Percentiles rank a stretch among this genome's conserved stretches.
Evolutionary conservation across 345 rosid genomes (phyloP).

Genomic region (Euphorbia pulcherrima): DNA sequence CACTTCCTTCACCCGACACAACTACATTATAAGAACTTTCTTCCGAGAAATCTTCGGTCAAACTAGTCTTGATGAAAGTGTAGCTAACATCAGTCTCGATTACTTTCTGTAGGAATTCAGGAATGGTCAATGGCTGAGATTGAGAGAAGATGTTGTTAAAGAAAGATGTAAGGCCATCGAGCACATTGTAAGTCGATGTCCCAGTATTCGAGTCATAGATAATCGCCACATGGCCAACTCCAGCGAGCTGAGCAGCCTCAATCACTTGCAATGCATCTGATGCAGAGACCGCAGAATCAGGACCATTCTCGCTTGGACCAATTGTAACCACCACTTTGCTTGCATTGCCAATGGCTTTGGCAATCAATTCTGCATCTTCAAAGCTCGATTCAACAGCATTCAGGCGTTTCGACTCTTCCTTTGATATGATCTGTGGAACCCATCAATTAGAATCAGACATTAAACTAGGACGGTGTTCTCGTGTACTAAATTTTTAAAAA

Average conservation of each 20-base stretch:
- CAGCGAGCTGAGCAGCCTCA: conserved; percentile 75
- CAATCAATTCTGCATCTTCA: conserved; percentile 66
- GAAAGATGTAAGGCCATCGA: conserved; percentile 75
- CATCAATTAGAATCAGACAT: background rate
- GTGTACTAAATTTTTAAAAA: too few species aligned
- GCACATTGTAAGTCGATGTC: conserved; percentile 63
- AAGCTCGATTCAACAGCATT: conserved; percentile 82
- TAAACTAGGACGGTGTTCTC: too few species aligned
- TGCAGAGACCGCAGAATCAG: conserved; percentile 53
- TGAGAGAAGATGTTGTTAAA: conserved; percentile 67
- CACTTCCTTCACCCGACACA: conserved; percentile 67
- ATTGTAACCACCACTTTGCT: conserved; percentile 82
- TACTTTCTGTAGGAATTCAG: conserved; percentile 64
- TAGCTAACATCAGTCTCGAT: conserved; percentile 66
- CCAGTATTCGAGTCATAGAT: conserved; percentile 47
- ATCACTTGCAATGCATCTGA: conserved; percentile 70
- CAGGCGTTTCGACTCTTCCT: conserved; percentile 65
- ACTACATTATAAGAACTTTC: conserved; percentile 80
- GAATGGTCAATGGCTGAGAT: conserved; percentile 48
- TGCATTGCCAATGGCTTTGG: conserved; percentile 96
- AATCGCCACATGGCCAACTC: conserved; percentile 81
- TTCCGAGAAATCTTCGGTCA: conserved; percentile 74
- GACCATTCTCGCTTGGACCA: conserved; percentile 69
- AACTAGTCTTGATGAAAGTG: conserved; percentile 70
- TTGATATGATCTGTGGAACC: conserved; percentile 63